Evolutionary conservation across 2,329 filamentous ascomycete genomes (phyloP).

Genomic region (Fusarium sp.): DNA sequence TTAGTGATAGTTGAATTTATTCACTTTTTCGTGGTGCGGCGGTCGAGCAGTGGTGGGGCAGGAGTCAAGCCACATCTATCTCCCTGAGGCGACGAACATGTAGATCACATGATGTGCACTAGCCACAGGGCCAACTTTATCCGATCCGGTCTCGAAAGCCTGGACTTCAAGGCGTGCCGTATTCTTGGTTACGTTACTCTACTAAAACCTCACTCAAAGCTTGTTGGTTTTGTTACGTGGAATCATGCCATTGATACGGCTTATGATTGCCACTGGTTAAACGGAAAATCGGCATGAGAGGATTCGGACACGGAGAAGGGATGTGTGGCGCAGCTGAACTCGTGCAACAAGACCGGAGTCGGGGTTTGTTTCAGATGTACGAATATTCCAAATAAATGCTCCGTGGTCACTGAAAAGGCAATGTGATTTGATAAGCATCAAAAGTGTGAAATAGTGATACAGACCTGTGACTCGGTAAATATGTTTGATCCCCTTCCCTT

Average conservation of each 20-base stretch:
- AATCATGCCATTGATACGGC: slow-evolving; percentile 11
- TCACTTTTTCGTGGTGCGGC: slow-evolving; percentile 56
- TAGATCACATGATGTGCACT: slow-evolving; percentile 45
- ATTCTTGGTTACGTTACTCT: slow-evolving; percentile 8
- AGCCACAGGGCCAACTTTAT: slow-evolving; percentile 37
- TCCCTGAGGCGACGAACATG: slow-evolving; percentile 8
- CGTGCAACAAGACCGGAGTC: background rate
- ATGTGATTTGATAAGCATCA: background rate
- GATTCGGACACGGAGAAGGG: slow-evolving; percentile 1
- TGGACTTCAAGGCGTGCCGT: background rate
- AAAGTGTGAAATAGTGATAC: slow-evolving; percentile 3
- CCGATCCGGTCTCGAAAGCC: background rate
- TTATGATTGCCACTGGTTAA: slow-evolving; percentile 3
- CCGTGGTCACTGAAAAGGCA: background rate
- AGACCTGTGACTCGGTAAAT: slow-evolving; percentile 14
- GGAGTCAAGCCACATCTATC: slow-evolving; percentile 45
- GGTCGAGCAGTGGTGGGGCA: slow-evolving; percentile 49
- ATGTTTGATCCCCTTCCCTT: slow-evolving; percentile 12
- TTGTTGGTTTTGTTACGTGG: background rate
- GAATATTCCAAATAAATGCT: too few species aligned
- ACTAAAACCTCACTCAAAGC: background rate
- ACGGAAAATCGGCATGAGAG: slow-evolving; percentile 37
- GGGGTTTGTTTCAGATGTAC: slow-evolving; percentile 6
- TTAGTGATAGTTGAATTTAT: slow-evolving; percentile 52
- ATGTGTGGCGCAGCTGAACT: slow-evolving; percentile 34